Base-by-base conservation (phyloP, 768 basidiomycete genomes). In the Mycena metata region DNA sequence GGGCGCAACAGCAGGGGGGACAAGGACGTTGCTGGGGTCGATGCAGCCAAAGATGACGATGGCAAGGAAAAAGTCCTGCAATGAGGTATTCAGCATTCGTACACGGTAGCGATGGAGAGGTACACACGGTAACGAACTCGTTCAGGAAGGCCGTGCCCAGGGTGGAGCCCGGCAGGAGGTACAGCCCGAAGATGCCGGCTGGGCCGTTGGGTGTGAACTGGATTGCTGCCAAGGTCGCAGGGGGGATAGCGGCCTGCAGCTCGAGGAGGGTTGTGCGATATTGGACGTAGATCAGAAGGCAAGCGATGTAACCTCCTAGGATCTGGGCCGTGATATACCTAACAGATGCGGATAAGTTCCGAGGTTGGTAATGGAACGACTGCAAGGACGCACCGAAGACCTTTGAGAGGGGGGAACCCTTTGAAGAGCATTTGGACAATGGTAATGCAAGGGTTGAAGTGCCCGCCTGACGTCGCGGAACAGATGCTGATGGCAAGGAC, bases 311-410 rank as follows among this genome's bases (percentile, higher is more conserved):
- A 15, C 84, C 88, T 6, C 91, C 92, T 5, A 91, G 69, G 67
- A 91, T 83, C 73, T 94, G 92, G 0, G 90, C 86, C 15, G 85
- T 46, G 66, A 92, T 89, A 73, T 91, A 92, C 77, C 90, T 91
- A 51, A 11, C 2, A 4, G 6, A 19, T 41, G 10, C 42, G 41
- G 24, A 12, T 57, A 19, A 43, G 8, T 30, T 30, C 30, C 30
- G 30, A 30, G 33, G 60, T 33, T 3, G 35, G 26, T 5, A 41
- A 5, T 10, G 15, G 49, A 26, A 39, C 15, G 11, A 15, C 9
- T 39, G 5, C 33, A 8, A 19, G 66, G 26, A 73, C 79, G 65
- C 45, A 90, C 90, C 86, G 79, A 30, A 79, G 51, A 5, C 85
- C 89, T 64, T 89, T 91, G 50, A 74, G 59, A 15, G 76, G 60